Conservation (phyloP, 2,329 filamentous ascomycete species). For the Sporothrix euskadiensis region DNA sequence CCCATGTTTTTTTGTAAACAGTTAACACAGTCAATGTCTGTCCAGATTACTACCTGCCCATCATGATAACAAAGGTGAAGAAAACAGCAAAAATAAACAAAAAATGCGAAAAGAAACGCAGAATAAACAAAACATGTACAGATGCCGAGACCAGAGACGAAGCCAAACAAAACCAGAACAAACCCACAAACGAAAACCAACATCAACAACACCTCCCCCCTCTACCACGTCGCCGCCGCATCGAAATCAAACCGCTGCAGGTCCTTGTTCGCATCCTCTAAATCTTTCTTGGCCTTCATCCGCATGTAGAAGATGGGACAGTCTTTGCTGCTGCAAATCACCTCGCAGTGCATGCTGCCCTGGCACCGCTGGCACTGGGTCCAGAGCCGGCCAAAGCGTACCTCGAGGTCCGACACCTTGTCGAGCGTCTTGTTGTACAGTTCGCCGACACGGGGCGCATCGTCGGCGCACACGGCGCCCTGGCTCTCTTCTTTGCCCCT, state of each 20-base stretch:
- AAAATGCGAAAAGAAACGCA: not conserved
- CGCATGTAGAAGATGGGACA: conserved; percentile 99
- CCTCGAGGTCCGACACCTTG: conserved; percentile 88
- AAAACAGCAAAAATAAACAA: not conserved
- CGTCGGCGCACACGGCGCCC: conserved; percentile 83
- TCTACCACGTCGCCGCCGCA: conserved; percentile 63
- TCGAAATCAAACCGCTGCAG: conserved; percentile 86
- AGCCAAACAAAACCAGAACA: not conserved
- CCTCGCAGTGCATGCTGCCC: conserved; percentile 96
- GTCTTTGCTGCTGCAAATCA: conserved; percentile 94
- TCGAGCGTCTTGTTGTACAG: conserved; percentile 88
- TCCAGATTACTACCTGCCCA: not conserved
- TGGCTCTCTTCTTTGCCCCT: conserved; percentile 70
- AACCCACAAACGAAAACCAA: not conserved
- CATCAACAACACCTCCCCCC: not conserved
- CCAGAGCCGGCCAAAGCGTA: conserved; percentile 90
- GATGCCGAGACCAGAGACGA: not conserved
- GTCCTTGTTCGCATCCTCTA: conserved; percentile 92
- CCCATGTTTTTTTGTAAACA: not conserved
- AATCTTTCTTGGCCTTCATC: conserved; percentile 99
- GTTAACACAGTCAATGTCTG: not conserved
- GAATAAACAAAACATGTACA: not conserved
- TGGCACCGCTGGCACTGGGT: conserved; percentile 98
- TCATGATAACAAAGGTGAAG: not conserved
- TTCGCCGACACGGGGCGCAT: conserved; percentile 81